Percentiles rank a stretch among this genome's conserved stretches.
phyloP scores from a whole-genome alignment of 2,329 filamentous ascomycete genomes.

The Ceratocystis huliohia region DNA sequence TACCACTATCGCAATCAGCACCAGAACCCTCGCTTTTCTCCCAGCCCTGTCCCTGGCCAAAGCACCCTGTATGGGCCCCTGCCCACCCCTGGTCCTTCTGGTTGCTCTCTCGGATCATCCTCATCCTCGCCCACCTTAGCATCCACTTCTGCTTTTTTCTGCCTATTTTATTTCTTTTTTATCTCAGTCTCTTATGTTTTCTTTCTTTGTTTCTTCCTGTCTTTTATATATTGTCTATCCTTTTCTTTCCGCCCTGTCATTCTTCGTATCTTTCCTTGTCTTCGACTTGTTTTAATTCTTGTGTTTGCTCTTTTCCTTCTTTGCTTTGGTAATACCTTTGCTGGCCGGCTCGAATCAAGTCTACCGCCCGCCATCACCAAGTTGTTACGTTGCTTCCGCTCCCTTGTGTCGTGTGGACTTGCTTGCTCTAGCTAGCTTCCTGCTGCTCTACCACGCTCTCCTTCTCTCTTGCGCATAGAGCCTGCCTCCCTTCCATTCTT shows the following conservation, averaged over 20 bases:
- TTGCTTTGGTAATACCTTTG: background rate
- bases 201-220: background rate
- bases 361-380: background rate
- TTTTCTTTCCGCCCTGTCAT: slow-evolving; percentile 2
- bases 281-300: background rate
- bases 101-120: slow-evolving; percentile 4
- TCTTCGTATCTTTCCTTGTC: background rate
- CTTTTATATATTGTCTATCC: background rate
- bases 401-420: background rate
- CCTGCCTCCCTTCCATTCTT: background rate
- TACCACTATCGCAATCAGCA: background rate
- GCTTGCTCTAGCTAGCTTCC: background rate
- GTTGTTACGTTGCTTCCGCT: background rate
- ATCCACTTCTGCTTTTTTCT: slow-evolving; percentile 4
- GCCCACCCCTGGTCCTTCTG: background rate
- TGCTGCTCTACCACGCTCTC: background rate
- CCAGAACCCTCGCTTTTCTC: background rate
- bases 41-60: background rate
- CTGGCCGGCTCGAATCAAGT: background rate
- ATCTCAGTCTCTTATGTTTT: background rate
- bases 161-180: background rate
- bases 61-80: background rate
- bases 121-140: background rate
- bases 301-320: background rate
- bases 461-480: background rate